A percentile compares a stretch with the other conserved stretches of the same genome.
phyloP scores from a whole-genome alignment of 163 green algal species.

The Prototheca wickerhamii region DNA sequence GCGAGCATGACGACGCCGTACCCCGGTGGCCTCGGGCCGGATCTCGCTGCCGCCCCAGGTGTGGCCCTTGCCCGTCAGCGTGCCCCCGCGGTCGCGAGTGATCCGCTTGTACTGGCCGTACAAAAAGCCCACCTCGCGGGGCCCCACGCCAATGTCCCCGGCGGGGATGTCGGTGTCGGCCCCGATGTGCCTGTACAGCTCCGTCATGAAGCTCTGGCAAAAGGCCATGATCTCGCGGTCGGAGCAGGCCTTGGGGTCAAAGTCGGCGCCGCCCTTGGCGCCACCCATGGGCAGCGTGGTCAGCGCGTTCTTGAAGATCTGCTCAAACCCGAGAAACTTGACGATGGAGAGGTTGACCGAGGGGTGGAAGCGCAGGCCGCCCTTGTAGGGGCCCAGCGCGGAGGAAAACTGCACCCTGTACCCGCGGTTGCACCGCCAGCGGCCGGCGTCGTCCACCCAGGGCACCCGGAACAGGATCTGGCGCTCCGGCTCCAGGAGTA shows the following conservation, averaged over 20 bases:
- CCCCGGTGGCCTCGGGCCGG: conserved; percentile 74
- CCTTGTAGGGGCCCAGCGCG: conserved; percentile 78
- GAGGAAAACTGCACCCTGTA: conserved; percentile 68
- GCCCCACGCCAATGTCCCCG: conserved; percentile 69
- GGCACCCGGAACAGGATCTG: conserved; percentile 53
- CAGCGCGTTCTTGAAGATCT: conserved; percentile 74
- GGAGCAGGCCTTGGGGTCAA: conserved; percentile 52
- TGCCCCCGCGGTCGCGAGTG: conserved; percentile 42
- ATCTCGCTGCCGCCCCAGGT: conserved; percentile 65
- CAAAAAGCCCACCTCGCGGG: conserved; percentile 71
- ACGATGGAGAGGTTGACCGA: conserved; percentile 68
- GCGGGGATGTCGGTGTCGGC: conserved; percentile 62
- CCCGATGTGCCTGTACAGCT: conserved; percentile 69
- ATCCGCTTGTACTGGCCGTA: conserved; percentile 83
- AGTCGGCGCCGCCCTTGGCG: conserved; percentile 62
- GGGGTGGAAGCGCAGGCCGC: conserved; percentile 70
- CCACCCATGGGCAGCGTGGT: conserved; percentile 63
- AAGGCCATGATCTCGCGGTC: conserved; percentile 63
- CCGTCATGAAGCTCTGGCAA: conserved; percentile 82
- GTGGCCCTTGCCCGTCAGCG: conserved; percentile 71
- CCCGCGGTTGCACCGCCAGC: conserved; percentile 58
- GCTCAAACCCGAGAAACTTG: conserved; percentile 56
- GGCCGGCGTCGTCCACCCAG: conserved; percentile 42
- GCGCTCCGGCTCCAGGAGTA: conserved; percentile 65
- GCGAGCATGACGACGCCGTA: conserved; percentile 75